Percentiles rank a stretch among this genome's conserved stretches.
Conservation (phyloP, 495 filamentous ascomycete genomes). For the Corynascus novoguineensis region DNA sequence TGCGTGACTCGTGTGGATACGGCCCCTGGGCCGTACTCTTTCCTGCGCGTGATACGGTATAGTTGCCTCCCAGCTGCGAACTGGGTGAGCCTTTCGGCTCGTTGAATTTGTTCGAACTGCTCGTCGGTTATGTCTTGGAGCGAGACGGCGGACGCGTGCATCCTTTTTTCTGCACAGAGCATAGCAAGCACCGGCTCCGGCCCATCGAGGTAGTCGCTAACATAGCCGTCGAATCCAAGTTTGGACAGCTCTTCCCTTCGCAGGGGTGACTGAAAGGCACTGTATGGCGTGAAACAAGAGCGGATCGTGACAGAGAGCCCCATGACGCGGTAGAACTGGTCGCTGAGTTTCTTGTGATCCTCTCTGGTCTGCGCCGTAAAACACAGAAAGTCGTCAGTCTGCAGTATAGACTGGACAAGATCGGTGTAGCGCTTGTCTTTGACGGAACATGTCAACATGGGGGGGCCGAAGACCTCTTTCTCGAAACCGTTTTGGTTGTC, state of each 20-base stretch:
- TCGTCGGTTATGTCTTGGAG: slow-evolving; percentile 56
- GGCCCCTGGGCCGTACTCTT: slow-evolving; percentile 68
- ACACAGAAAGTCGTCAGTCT: slow-evolving; percentile 56
- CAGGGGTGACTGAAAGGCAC: slow-evolving; percentile 50
- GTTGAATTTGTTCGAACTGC: slow-evolving; percentile 55
- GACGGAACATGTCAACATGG: slow-evolving; percentile 74
- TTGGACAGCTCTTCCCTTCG: slow-evolving; percentile 46
- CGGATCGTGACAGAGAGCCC: slow-evolving; percentile 62
- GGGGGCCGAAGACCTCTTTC: slow-evolving; percentile 77
- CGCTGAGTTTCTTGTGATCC: slow-evolving; percentile 67
- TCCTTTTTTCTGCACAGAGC: slow-evolving; percentile 62
- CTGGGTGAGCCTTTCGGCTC: slow-evolving; percentile 39
- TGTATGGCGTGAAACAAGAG: slow-evolving; percentile 44
- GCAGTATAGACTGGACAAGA: slow-evolving; percentile 66
- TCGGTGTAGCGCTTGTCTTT: slow-evolving; percentile 69
- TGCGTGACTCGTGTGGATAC: slow-evolving; percentile 56
- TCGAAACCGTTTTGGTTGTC: slow-evolving; percentile 66
- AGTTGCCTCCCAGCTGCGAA: slow-evolving; percentile 59
- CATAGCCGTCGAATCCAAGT: slow-evolving; percentile 74
- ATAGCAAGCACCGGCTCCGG: slow-evolving; percentile 82
- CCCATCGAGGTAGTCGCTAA: slow-evolving; percentile 68
- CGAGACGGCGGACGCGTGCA: slow-evolving; percentile 64
- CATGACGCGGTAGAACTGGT: slow-evolving; percentile 49
- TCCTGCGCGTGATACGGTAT: slow-evolving; percentile 57
- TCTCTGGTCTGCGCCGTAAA: slow-evolving; percentile 69